Evolutionary conservation across 225 moss, liverwort and hornwort genomes (phyloP), one percentile per base, ranked within the genome.

Genomic region (Neckera pumila): DNA sequence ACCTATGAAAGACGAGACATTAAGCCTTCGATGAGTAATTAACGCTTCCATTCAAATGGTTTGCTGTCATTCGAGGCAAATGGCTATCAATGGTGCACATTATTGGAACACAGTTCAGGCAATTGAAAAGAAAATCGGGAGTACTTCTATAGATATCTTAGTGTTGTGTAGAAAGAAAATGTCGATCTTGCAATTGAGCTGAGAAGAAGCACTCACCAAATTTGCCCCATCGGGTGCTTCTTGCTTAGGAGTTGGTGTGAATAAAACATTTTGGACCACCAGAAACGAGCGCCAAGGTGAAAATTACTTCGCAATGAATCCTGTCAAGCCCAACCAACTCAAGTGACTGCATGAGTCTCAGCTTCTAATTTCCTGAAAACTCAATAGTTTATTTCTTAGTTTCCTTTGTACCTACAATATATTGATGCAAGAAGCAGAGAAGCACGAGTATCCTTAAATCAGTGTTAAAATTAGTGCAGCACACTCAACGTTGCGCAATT

Each of bases 161-260:
- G 17, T 22, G 13, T 80, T 71, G 26, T 43, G 25, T 7, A 61
- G 64, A 14, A n/a, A 33, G 79, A 62, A 77, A 31, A 25, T 11
- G n/a, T 36, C 22, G 33, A 62, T 71, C 87, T 87, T 42, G 62
- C 42, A 80, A n/a, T 59, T 69, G 42, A 58, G 47, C n/a, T 38
- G 36, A 71, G 49, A 63, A 79, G 58, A 38, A 76, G 30, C 76
- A 73, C 91, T 87, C 87, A 94, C 94, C 94, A 94, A 47, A 94
- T 94, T 83, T 92, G 94, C 33, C 94, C 94, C 92, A 94, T 91
- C 43, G 94, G 92, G 14, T 92, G 91, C 90, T 94, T 94, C 89
- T 87, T 94, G 92, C 91, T 90, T 6, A 94, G 89, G 66, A 94
- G 86, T 84, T 94, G 92, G 81, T 94, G 92, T 27, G 94, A 94